These are phyloP conservation scores for Elongisporangium anandrum DNA, from an alignment of 352 stramenopile species.

Conservation along the genomic window DNA sequence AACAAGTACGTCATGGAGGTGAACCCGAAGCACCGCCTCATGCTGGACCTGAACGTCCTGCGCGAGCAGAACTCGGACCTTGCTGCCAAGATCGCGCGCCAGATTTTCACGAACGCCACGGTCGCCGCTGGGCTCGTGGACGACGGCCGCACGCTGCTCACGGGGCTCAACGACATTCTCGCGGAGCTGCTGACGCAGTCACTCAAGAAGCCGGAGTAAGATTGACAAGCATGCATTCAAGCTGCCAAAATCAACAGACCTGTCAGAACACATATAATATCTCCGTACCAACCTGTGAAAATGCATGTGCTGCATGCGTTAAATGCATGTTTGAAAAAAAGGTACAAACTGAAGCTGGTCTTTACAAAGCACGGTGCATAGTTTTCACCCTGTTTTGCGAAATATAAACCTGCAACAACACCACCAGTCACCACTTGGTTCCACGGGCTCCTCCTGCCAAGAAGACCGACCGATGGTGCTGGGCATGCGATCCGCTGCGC, in stretches of 20 bases:
- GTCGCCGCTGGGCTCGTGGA: constrained; percentile 98
- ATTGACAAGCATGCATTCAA: not conserved
- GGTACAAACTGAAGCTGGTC: not conserved
- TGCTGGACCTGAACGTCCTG: constrained; percentile 91
- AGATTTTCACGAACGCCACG: constrained; percentile 98
- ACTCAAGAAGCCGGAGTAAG: constrained; percentile 45
- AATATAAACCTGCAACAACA: not conserved
- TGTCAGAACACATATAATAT: not conserved
- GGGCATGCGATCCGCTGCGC: constrained; percentile 36
- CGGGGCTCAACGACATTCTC: constrained; percentile 95
- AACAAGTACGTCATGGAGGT: constrained; percentile 98
- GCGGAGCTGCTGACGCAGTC: constrained; percentile 76
- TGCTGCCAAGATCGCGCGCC: constrained; percentile 77
- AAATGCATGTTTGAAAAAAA: too few species aligned
- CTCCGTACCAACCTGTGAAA: not conserved
- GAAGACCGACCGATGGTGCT: constrained; percentile 47
- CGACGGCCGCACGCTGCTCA: constrained; percentile 96
- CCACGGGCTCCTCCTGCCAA: not conserved
- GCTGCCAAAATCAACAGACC: not conserved
- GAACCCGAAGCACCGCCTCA: constrained; percentile 97
- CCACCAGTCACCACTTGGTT: not conserved
- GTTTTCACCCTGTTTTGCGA: not conserved
- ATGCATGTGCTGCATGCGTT: too few species aligned
- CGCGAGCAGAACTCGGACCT: constrained; percentile 80
- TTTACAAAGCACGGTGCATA: not conserved